Evolutionary conservation across 2,329 filamentous ascomycete genomes (phyloP).

Genomic region (Sporothrix phasma): DNA sequence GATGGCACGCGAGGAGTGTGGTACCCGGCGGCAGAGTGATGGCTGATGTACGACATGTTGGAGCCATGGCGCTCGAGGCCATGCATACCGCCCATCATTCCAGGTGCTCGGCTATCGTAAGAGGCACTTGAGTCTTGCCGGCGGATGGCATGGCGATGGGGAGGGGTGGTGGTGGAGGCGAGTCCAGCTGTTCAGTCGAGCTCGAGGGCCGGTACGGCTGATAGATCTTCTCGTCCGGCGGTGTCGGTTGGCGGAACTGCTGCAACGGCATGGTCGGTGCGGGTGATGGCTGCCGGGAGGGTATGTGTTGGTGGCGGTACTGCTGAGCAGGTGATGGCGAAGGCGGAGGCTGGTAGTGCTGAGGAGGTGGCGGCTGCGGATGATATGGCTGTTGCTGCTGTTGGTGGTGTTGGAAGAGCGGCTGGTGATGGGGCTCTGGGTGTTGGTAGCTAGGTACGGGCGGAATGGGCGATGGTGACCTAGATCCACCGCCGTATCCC

Average conservation of each 20-base stretch:
- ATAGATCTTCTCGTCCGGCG: slow-evolving; percentile 16
- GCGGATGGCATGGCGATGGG: slow-evolving; percentile 56
- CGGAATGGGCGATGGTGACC: slow-evolving; percentile 23
- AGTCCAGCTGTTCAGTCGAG: slow-evolving; percentile 33
- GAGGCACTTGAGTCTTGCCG: slow-evolving; percentile 27
- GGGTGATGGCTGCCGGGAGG: slow-evolving; percentile 16
- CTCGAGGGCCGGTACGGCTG: slow-evolving; percentile 19
- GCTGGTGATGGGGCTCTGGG: slow-evolving; percentile 2
- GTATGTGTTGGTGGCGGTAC: slow-evolving; percentile 16
- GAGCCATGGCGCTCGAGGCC: slow-evolving; percentile 29
- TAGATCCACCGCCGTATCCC: slow-evolving; percentile 19
- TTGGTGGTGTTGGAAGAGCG: slow-evolving; percentile 12
- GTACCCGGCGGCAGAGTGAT: slow-evolving; percentile 28
- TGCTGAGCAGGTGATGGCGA: slow-evolving; percentile 7
- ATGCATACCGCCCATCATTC: background rate
- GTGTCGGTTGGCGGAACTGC: slow-evolving; percentile 19
- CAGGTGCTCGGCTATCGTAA: slow-evolving; percentile 22
- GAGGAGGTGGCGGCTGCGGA: background rate
- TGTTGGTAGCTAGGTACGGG: slow-evolving; percentile 8
- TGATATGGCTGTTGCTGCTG: background rate
- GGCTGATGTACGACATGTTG: slow-evolving; percentile 28
- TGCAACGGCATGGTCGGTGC: slow-evolving; percentile 10
- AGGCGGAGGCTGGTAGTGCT: slow-evolving; percentile 11
- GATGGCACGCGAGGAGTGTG: slow-evolving; percentile 50
- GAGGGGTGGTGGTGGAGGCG: slow-evolving; percentile 76